Conservation (phyloP, 169 alveolate species). For the Babesia bigemina region DNA sequence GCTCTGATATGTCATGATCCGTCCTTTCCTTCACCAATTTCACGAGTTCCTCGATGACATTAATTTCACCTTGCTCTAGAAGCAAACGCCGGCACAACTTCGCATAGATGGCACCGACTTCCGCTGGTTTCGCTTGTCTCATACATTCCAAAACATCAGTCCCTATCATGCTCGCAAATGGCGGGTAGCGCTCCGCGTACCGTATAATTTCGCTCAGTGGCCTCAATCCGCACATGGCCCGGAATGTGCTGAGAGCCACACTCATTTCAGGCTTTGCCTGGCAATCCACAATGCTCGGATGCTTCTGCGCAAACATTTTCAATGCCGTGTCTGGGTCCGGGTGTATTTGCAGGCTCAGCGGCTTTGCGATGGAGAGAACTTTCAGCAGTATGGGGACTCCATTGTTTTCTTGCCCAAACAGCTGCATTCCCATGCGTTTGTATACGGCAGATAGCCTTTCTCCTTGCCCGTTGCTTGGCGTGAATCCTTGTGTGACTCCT, state of each 20-base stretch:
- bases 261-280: slow-evolving; percentile 67
- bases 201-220: slow-evolving; percentile 9
- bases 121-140: not conserved
- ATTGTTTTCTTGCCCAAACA: not conserved
- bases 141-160: slow-evolving; percentile 4
- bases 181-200: slow-evolving; percentile 35
- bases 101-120: not conserved
- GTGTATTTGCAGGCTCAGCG: slow-evolving; percentile 76
- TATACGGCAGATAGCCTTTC: slow-evolving; percentile 11
- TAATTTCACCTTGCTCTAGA: not conserved
- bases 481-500: not conserved
- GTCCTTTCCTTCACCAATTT: not conserved
- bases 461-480: not conserved
- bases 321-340: slow-evolving; percentile 67
- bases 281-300: slow-evolving; percentile 52
- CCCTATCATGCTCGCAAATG: slow-evolving; percentile 39
- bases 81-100: slow-evolving; percentile 14
- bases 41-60: not conserved
- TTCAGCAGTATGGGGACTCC: slow-evolving; percentile 59
- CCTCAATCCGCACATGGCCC: slow-evolving; percentile 48
- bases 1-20: slow-evolving; percentile 41
- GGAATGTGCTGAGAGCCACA: slow-evolving; percentile 50
- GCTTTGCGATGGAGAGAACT: slow-evolving; percentile 73
- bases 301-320: slow-evolving; percentile 17
- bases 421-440: slow-evolving; percentile 3